Evolutionary conservation across 2,329 filamentous ascomycete genomes (phyloP).

Genomic region (Bertia moriformis): DNA sequence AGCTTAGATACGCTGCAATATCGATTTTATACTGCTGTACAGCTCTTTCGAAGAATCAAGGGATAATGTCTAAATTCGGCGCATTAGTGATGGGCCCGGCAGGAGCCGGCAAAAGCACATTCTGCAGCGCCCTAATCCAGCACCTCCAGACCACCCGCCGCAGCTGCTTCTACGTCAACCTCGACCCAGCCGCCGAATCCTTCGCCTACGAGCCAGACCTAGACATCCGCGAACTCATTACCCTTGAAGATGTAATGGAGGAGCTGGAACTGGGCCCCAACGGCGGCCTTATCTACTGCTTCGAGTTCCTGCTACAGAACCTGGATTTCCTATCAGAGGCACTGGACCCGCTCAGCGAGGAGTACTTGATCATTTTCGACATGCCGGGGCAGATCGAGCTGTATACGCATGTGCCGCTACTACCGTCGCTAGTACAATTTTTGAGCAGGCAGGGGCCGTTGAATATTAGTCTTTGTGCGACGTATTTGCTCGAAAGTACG

Average conservation of each 20-base stretch:
- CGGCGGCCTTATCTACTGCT: slow-evolving; percentile 87
- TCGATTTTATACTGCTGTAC: too few relatives aligned
- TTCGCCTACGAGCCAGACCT: slow-evolving; percentile 86
- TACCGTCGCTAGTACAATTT: slow-evolving; percentile 71
- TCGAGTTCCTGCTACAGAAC: slow-evolving; percentile 89
- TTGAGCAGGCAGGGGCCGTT: slow-evolving; percentile 66
- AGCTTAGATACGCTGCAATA: too few relatives aligned
- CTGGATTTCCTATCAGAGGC: slow-evolving; percentile 80
- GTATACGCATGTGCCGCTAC: slow-evolving; percentile 88
- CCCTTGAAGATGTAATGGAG: slow-evolving; percentile 90
- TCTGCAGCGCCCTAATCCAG: slow-evolving; percentile 84
- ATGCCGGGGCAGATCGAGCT: slow-evolving; percentile 98
- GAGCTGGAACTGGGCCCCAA: slow-evolving; percentile 83
- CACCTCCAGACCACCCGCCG: slow-evolving; percentile 80
- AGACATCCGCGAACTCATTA: slow-evolving; percentile 90
- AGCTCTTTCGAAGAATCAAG: too few relatives aligned
- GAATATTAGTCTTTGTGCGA: slow-evolving; percentile 81
- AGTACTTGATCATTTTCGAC: slow-evolving; percentile 94
- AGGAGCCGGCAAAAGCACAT: slow-evolving; percentile 89
- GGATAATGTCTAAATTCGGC: slow-evolving; percentile 80
- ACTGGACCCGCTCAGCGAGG: slow-evolving; percentile 74
- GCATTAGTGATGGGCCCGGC: slow-evolving; percentile 92
- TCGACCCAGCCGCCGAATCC: slow-evolving; percentile 85
- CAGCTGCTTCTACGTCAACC: slow-evolving; percentile 96
- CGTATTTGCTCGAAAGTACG: slow-evolving; percentile 87